Percentiles rank a stretch among this genome's conserved stretches.
Evolutionary conservation across 202 grass and related monocot genomes (phyloP).

Genomic region (Zoysia matrella): DNA sequence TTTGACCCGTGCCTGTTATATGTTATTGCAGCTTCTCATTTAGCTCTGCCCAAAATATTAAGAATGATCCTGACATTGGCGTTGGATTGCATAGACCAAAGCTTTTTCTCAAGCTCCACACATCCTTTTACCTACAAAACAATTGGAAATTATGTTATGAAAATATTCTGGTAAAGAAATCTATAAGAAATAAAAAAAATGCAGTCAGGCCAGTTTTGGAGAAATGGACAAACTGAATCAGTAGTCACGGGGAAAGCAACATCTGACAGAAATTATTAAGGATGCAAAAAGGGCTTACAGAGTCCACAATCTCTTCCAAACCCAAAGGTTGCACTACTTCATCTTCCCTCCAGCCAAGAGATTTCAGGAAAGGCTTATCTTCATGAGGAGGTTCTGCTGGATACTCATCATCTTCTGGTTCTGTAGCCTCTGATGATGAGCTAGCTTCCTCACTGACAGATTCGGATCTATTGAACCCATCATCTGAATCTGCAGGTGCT

Average conservation of each 20-base stretch:
- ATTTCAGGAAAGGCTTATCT: constrained; percentile 52
- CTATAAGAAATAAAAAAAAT: background rate
- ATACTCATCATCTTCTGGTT: constrained; percentile 46
- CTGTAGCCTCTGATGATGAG: constrained; percentile 52
- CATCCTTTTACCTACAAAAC: constrained; percentile 47
- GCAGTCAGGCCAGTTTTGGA: background rate
- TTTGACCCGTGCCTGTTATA: background rate
- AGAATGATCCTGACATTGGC: constrained; percentile 48
- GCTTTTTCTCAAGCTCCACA: constrained; percentile 47
- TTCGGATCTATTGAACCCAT: constrained; percentile 54
- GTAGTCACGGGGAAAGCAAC: background rate
- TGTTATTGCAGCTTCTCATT: constrained; percentile 23
- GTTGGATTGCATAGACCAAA: constrained; percentile 55
- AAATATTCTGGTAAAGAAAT: background rate
- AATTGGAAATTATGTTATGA: constrained; percentile 27
- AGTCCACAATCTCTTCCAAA: constrained; percentile 56
- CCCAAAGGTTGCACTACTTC: constrained; percentile 56
- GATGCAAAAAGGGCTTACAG: constrained; percentile 48
- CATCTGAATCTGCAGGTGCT: constrained; percentile 59
- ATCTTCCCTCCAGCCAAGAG: constrained; percentile 66
- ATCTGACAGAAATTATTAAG: constrained; percentile 32
- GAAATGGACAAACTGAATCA: constrained; percentile 10
- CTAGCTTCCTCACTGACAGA: constrained; percentile 53
- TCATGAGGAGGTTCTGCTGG: constrained; percentile 40
- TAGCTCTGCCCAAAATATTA: constrained; percentile 30